Conservation (phyloP, 768 basidiomycete species). For the Phaffia tasmanica region DNA sequence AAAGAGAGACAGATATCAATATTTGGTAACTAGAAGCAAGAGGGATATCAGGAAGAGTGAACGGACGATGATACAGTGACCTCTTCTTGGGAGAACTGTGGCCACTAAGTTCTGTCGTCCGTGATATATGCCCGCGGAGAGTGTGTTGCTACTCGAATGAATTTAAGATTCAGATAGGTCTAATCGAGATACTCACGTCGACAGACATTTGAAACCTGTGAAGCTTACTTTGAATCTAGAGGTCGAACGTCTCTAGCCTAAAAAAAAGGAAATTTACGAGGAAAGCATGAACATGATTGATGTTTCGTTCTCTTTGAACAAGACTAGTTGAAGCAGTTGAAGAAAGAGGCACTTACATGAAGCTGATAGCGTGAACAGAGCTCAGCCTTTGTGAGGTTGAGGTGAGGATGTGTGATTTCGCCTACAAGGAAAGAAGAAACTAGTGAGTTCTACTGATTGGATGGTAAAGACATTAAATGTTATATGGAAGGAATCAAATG, state of each 20-base stretch:
- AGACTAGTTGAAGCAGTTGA: neutral
- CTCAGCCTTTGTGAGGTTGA: conserved; percentile 18
- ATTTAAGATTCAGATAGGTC: neutral
- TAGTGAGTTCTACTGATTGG: neutral
- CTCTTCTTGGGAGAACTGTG: conserved; percentile 14
- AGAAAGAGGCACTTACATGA: neutral
- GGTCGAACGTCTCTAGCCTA: conserved; percentile 24
- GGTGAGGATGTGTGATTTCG: conserved; percentile 13
- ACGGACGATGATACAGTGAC: conserved; percentile 6
- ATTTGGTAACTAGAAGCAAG: neutral
- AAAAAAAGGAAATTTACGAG: neutral
- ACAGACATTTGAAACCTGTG: neutral
- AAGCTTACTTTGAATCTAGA: conserved; percentile 17
- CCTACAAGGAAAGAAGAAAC: neutral
- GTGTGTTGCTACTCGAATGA: neutral
- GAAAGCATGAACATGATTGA: neutral
- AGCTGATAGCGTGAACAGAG: neutral
- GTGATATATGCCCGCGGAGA: conserved; percentile 1
- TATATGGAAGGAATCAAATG: neutral
- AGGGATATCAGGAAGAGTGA: neutral
- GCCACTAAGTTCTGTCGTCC: conserved; percentile 26
- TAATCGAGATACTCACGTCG: neutral
- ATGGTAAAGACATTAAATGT: too few species aligned
- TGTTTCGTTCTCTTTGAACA: neutral
- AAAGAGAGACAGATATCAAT: neutral